Base-by-base conservation (phyloP, 2,329 filamentous ascomycete species). In the Neoascochyta sp. region DNA sequence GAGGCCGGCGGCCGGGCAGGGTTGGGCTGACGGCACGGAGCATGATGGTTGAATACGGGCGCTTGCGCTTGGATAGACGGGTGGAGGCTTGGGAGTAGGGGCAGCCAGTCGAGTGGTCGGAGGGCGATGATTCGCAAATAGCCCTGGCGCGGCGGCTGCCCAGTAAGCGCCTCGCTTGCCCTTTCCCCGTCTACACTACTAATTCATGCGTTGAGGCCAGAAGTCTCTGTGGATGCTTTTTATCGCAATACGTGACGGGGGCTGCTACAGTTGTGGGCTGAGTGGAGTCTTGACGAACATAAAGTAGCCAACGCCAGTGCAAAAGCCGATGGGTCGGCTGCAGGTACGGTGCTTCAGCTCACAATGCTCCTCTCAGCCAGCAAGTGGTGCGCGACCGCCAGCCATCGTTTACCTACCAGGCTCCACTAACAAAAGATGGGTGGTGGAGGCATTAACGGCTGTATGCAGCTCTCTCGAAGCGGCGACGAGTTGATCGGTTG, bases 21-120 rank as follows among this genome's bases (percentile, higher is more conserved):
- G 38, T 47, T 52, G 47, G 40, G 49, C 47, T 48, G 40, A 42
- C 47, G 45, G 42, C 44, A 49, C 47, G 45, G 42, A 45, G 42
- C 47, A 49, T 53, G 45, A 43, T 52, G 45, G 47, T 44, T 35
- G 37, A 47, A 23, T 43, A 41, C 54, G 54, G 49, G 59, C 59
- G 59, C 57, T 60, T 60, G 57, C 55, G 53, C 54, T 45, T 54
- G 48, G 45, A 39, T 40, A 39, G 50, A 43, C 50, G 51, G 53
- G 50, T 52, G 46, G 52, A 55, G 45, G 51, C 47, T 55, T 29
- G 47, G 42, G 39, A 34, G 39, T 41, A 44, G 49, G 45, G 44
- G 41, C 43, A 40, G 43, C 48, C 50, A 53, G 47, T 59, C 47
- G 47, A 51, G 49, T 54, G 41, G 50, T 47, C 43, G 36, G 32